Conservation (phyloP, 495 filamentous ascomycete species). For the Xylaria cubensis region DNA sequence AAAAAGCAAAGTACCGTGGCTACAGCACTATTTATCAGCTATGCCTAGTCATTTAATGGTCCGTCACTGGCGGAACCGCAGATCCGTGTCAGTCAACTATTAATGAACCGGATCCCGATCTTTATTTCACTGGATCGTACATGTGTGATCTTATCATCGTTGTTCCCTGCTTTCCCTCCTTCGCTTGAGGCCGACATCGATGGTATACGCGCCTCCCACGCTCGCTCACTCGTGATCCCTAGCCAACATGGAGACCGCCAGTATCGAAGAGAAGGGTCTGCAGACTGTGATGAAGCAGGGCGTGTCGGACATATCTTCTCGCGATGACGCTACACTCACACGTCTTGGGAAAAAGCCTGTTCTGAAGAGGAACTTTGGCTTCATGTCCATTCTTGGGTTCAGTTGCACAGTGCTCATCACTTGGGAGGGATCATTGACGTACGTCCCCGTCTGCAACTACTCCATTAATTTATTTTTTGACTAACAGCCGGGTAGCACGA, state of each 20-base stretch:
- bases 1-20: slow-evolving; percentile 10
- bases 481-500: slow-evolving; percentile 20
- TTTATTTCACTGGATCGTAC: background rate
- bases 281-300: slow-evolving; percentile 1
- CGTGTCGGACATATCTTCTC: slow-evolving; percentile 8
- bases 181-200: background rate
- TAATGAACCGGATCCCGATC: background rate
- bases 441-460: slow-evolving; percentile 11
- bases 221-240: background rate
- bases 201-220: background rate
- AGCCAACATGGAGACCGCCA: slow-evolving; percentile 5
- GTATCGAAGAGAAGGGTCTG: slow-evolving; percentile 15
- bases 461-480: background rate
- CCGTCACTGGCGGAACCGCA: background rate
- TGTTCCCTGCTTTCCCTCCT: background rate
- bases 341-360: slow-evolving; percentile 60
- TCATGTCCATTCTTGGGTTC: slow-evolving; percentile 53
- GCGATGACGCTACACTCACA: slow-evolving; percentile 52
- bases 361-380: slow-evolving; percentile 53
- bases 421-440: slow-evolving; percentile 48
- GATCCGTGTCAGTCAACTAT: background rate
- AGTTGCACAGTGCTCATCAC: slow-evolving; percentile 52
- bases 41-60: background rate
- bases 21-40: background rate
- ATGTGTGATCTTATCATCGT: background rate